These are phyloP conservation scores for Rhododendron ovatum DNA, from an alignment of 148 eudicot genomes.

Conservation along the genomic window DNA sequence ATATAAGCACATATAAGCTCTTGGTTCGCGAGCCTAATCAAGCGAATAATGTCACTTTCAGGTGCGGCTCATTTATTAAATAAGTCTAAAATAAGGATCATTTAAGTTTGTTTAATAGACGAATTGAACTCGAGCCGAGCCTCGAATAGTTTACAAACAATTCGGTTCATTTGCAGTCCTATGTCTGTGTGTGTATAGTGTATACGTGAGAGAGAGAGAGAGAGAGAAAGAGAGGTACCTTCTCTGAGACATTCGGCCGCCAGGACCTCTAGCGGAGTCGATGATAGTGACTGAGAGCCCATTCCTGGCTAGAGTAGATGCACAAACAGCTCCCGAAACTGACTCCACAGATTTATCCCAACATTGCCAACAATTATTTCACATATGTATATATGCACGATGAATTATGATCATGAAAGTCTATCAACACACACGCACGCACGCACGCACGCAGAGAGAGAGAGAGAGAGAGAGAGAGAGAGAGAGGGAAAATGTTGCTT, in stretches of 20 bases:
- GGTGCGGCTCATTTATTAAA: too few species aligned
- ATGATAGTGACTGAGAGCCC: conserved; percentile 79
- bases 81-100: too few species aligned
- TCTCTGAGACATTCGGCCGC: conserved; percentile 95
- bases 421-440: background rate
- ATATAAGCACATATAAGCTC: too few species aligned
- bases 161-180: background rate
- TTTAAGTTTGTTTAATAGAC: too few species aligned
- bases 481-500: conserved; percentile 20
- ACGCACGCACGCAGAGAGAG: background rate
- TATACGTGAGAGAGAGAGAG: background rate
- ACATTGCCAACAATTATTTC: background rate
- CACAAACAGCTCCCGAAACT: conserved; percentile 98
- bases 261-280: conserved; percentile 90
- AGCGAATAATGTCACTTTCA: too few species aligned
- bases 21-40: too few species aligned
- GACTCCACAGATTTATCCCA: background rate
- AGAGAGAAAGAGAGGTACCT: conserved; percentile 39
- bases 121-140: too few species aligned
- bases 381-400: background rate
- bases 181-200: background rate
- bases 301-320: conserved; percentile 74
- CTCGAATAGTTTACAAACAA: too few species aligned
- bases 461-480: background rate
- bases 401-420: background rate